phyloP scores from a whole-genome alignment of 1,284 basidiomycete genomes.

The Sporisorium exsertum region DNA sequence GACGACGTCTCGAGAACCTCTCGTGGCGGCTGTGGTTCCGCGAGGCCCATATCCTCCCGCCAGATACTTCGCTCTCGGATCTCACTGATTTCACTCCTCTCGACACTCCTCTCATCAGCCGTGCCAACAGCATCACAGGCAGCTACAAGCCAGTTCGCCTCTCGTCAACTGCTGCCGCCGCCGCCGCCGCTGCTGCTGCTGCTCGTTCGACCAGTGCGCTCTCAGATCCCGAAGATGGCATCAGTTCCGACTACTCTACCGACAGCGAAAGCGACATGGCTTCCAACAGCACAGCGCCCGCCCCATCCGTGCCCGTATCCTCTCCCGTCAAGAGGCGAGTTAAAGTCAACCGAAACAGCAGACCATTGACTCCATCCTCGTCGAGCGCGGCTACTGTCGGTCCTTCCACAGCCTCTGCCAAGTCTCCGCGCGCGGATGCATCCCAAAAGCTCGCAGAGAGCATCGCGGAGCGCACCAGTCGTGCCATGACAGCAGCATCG shows the following conservation, averaged over 20 bases:
- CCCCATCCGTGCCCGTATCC: slow-evolving; percentile 19
- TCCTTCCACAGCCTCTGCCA: slow-evolving; percentile 11
- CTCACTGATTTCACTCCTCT: slow-evolving; percentile 56
- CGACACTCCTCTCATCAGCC: slow-evolving; percentile 54
- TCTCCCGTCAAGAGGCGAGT: slow-evolving; percentile 37
- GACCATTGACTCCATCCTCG: slow-evolving; percentile 19
- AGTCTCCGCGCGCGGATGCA: slow-evolving; percentile 7
- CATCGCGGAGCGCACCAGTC: slow-evolving; percentile 37
- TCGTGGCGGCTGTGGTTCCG: slow-evolving; percentile 86
- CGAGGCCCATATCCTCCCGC: slow-evolving; percentile 70
- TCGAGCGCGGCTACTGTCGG: slow-evolving; percentile 15
- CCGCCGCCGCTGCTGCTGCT: slow-evolving; percentile 5
- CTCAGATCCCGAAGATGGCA: slow-evolving; percentile 53
- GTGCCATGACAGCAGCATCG: slow-evolving; percentile 27
- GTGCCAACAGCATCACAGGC: slow-evolving; percentile 52
- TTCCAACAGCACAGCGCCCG: slow-evolving; percentile 16
- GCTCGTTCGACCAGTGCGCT: slow-evolving; percentile 28
- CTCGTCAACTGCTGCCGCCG: slow-evolving; percentile 8
- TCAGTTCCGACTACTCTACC: slow-evolving; percentile 42
- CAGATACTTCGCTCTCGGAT: slow-evolving; percentile 57
- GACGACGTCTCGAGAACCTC: slow-evolving; percentile 82
- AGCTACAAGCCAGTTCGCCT: slow-evolving; percentile 41
- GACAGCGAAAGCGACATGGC: slow-evolving; percentile 22
- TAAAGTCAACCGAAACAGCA: slow-evolving; percentile 13
- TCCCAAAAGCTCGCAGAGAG: slow-evolving; percentile 26